Base-by-base conservation (phyloP, 164 flowering plant species). In the Vitis amurensis region DNA sequence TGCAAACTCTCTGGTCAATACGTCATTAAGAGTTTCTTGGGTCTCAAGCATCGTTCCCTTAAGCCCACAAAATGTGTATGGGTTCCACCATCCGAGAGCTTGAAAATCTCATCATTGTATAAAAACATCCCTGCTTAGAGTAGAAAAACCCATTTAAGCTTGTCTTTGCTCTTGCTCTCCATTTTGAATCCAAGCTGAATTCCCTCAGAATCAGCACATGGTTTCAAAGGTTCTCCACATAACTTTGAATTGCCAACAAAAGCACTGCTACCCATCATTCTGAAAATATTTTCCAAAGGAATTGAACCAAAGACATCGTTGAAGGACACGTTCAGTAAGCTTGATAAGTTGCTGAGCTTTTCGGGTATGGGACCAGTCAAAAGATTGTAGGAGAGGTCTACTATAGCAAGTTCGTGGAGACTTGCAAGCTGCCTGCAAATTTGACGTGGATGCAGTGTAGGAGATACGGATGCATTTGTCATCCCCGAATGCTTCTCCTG, bases 401-500 rank as follows among this genome's bases (percentile, higher is more conserved):
- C 29, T 8, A 78, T 58, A 55, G 67, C 59, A 27, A 92, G 71
- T 53, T 59, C 76, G 68, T 87, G 89, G 72, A 88, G 77, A 65
- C 59, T 68, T 11, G 92, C 87, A 55, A 92, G 80, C 70, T 75
- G 83, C 17, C 67, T 76, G 49, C 92, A 94, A 71, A 90, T 82
- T 9, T 63, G 67, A 63, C 94, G 92, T 12, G 77, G 99, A 87
- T 68, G 91, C 92, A 0, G 99, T 93, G 73, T 93, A 95, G 8
- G 99, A 95, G 1, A 95, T 90, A 2, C 97, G 89, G 59, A 95
- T 83, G 89, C 99, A 93, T 56, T 55, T 84, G 64, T 95, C 97
- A 68, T 95, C 98, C 11, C 99, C 99, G 77, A 90, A 95, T 66
- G 99, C 99, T 74, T 84, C 93, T 47, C 99, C 99, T 0, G 99